Evolutionary conservation across 257 asterid genomes (phyloP), one percentile per base, ranked within the genome.

Genomic region (Solanum pimpinellifolium): DNA sequence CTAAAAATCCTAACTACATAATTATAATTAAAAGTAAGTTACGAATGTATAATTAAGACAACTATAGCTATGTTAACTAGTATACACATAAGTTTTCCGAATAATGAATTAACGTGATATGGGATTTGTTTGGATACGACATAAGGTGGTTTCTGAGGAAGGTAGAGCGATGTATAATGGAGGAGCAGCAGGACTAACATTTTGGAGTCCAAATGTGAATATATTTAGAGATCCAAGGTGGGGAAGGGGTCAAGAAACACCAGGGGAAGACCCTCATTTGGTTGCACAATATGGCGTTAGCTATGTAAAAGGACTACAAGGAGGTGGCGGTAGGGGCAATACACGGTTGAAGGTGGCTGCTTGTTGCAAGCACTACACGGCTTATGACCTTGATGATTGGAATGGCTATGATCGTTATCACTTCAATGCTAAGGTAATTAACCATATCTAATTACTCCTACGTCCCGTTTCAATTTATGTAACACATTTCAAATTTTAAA

Each of bases 201-300:
- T 89, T 88, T 96, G 99, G 99, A 96, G 99, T 85, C 99, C 99
- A 42, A 96, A 96, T 21, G 99, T 96, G 90, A 96, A 96, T 86
- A 93, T 96, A 81, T 94, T 95, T 25, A 93, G 99, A 74, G 99
- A 96, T 88, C 99, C 98, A 0, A 89, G 99, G 7, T 96, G 99
- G 99, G 99, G 99, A 0, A 41, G 99, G 62, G 95, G 98, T 83
- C 98, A 96, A 83, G 99, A 96, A 89, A 96, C 99, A 4, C 98
- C 99, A 0, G 98, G 99, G 0, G 99, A 96, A 89, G 98, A 96
- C 89, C 99, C 99, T 2, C 4, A 84, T 2, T 35, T 95, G 49
- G 94, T 94, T 3, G 93, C 98, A 9, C 83, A 88, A 33, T 96
- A 95, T 29, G 98, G 95, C 1, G 91, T 94, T 62, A 93, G 92